Conservation (phyloP, 169 alveolate genomes). For the Plasmodium malariae region DNA sequence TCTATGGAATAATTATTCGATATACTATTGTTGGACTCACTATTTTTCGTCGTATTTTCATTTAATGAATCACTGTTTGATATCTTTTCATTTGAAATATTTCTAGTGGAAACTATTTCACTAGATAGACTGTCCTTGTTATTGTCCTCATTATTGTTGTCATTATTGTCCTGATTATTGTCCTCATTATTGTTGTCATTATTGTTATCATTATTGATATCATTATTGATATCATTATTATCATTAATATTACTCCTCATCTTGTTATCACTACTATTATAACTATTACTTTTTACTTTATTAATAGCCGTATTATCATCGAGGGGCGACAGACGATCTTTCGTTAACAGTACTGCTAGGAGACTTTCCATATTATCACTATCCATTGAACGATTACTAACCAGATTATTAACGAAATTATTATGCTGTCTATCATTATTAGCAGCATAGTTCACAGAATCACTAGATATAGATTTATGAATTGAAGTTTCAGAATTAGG, state of each 20-base stretch:
- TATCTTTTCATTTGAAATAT: slow-evolving; percentile 30
- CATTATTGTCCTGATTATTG: too few species aligned
- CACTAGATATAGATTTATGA: not conserved
- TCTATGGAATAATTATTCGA: slow-evolving; percentile 8
- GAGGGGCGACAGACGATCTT: not conserved
- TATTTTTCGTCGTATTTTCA: not conserved
- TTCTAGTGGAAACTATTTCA: slow-evolving; percentile 44
- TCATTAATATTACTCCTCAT: not conserved
- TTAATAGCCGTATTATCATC: not conserved
- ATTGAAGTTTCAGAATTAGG: not conserved
- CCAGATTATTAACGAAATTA: not conserved
- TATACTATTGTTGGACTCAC: not conserved
- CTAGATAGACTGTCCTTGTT: not conserved
- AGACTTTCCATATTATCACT: not conserved
- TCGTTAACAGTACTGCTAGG: not conserved
- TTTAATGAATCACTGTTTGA: slow-evolving; percentile 8
- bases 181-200: too few species aligned
- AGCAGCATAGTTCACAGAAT: not conserved
- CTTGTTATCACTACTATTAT: not conserved
- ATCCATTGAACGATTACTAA: not conserved
- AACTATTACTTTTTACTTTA: not conserved
- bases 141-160: not conserved
- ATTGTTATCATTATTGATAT: too few species aligned
- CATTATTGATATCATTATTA: too few species aligned
- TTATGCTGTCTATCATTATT: not conserved